These are phyloP conservation scores for Lablab purpureus DNA, from an alignment of 306 rosid genomes.

Conservation along the genomic window DNA sequence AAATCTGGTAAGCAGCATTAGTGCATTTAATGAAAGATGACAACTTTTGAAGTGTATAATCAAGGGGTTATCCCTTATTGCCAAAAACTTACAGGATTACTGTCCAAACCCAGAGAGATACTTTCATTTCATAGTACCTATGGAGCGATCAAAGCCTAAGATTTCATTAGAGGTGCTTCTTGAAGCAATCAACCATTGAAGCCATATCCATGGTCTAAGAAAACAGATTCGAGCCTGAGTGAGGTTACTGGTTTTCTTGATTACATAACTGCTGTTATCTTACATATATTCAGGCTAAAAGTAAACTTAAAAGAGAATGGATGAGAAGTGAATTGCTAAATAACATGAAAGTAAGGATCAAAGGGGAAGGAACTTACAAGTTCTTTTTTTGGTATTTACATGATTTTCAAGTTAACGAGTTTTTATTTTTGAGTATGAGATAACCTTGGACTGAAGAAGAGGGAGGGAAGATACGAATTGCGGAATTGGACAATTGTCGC, in stretches of 20 bases:
- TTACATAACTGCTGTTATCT: conserved; percentile 18
- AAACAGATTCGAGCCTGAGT: conserved; percentile 54
- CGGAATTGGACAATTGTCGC: too few species aligned
- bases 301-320: background rate
- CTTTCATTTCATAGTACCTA: conserved; percentile 53
- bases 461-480: too few species aligned
- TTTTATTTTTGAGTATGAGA: too few species aligned
- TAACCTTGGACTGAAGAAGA: too few species aligned
- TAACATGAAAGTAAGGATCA: too few species aligned
- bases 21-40: conserved; percentile 1
- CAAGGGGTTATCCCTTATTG: background rate
- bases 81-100: conserved; percentile 54
- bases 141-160: conserved; percentile 59
- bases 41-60: background rate
- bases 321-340: too few species aligned
- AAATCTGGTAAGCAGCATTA: conserved; percentile 64
- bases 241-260: background rate
- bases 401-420: too few species aligned
- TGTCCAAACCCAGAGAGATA: conserved; percentile 68
- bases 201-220: conserved; percentile 64
- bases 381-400: too few species aligned
- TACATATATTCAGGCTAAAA: background rate
- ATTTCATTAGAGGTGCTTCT: conserved; percentile 54
- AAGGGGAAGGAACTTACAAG: too few species aligned
- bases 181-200: conserved; percentile 55